Conservation (phyloP, 1,284 basidiomycete genomes). For the Clitocybe nebularis region DNA sequence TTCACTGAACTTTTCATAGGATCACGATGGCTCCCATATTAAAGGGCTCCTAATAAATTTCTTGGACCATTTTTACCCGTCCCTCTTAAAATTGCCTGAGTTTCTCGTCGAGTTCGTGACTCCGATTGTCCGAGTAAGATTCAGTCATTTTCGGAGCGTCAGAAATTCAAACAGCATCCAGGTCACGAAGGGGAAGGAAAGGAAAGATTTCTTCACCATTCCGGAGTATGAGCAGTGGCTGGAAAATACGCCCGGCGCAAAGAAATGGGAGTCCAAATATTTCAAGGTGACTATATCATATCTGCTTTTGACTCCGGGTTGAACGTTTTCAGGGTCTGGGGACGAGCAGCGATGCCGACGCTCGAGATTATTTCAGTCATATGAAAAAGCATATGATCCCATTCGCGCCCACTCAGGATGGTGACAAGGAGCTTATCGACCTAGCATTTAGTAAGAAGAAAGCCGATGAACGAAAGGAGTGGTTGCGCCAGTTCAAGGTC, state of each 20-base stretch:
- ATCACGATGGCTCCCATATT: slow-evolving; percentile 99
- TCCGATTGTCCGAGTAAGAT: slow-evolving; percentile 88
- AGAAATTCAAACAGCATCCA: slow-evolving; percentile 19
- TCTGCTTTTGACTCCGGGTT: neutral
- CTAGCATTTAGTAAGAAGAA: slow-evolving; percentile 99
- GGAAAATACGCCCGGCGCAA: slow-evolving; percentile 73
- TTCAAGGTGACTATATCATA: slow-evolving; percentile 71
- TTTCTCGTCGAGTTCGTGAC: slow-evolving; percentile 99
- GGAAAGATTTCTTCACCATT: slow-evolving; percentile 93
- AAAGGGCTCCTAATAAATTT: slow-evolving; percentile 99
- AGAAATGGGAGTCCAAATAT: slow-evolving; percentile 92
- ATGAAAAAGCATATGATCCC: slow-evolving; percentile 95
- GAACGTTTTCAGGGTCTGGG: slow-evolving; percentile 79
- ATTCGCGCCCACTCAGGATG: slow-evolving; percentile 79
- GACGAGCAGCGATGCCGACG: slow-evolving; percentile 86
- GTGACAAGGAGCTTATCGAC: slow-evolving; percentile 89
- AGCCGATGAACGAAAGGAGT: slow-evolving; percentile 98
- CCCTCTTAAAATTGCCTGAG: slow-evolving; percentile 85
- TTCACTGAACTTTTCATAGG: slow-evolving; percentile 51
- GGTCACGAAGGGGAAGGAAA: slow-evolving; percentile 80
- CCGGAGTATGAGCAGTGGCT: slow-evolving; percentile 97
- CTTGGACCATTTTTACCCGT: slow-evolving; percentile 96
- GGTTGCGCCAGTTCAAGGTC: slow-evolving; percentile 92
- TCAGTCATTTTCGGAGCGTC: slow-evolving; percentile 2
- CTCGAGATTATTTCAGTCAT: slow-evolving; percentile 89